Percentiles rank a stretch among this genome's conserved stretches.
These are phyloP conservation scores for Magnaporthiopsis rhizophila DNA, from an alignment of 2,329 filamentous ascomycete genomes.

Conservation along the genomic window DNA sequence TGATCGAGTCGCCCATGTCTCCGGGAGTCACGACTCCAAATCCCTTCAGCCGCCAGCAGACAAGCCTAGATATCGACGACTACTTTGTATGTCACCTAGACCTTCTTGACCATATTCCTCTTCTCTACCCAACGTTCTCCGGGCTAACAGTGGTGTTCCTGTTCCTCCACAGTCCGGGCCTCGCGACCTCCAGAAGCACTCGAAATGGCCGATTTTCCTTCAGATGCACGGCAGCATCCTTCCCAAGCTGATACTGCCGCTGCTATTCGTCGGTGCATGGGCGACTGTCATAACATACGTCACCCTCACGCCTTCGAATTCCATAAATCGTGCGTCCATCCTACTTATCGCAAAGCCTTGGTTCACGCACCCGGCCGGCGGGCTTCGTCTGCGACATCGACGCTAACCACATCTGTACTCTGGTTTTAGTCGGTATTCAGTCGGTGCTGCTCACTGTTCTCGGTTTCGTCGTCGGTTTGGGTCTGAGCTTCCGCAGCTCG, in stretches of 20 bases:
- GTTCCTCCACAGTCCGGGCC: constrained; percentile 39
- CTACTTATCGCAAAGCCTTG: background rate
- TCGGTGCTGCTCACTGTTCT: constrained; percentile 73
- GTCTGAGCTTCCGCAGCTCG: constrained; percentile 68
- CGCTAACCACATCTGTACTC: background rate
- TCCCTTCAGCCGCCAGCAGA: constrained; percentile 23
- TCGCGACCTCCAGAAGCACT: constrained; percentile 63
- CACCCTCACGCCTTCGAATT: background rate
- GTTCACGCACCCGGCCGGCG: background rate
- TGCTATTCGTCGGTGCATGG: constrained; percentile 57
- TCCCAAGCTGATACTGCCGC: constrained; percentile 67
- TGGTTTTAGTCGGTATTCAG: constrained; percentile 40
- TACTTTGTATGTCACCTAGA: constrained; percentile 30
- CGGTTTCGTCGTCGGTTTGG: constrained; percentile 75
- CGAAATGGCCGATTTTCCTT: constrained; percentile 71
- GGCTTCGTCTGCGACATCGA: background rate
- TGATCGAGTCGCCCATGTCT: constrained; percentile 18
- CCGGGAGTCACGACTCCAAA: constrained; percentile 19
- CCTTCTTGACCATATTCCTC: background rate
- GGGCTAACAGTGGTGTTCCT: background rate
- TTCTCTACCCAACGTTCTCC: background rate
- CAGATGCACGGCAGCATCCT: constrained; percentile 66
- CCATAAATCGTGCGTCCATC: background rate
- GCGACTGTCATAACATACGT: constrained; percentile 52
- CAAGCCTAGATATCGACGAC: constrained; percentile 32